These are phyloP conservation scores for Alnus rubra DNA, from an alignment of 306 rosid genomes.

Conservation along the genomic window DNA sequence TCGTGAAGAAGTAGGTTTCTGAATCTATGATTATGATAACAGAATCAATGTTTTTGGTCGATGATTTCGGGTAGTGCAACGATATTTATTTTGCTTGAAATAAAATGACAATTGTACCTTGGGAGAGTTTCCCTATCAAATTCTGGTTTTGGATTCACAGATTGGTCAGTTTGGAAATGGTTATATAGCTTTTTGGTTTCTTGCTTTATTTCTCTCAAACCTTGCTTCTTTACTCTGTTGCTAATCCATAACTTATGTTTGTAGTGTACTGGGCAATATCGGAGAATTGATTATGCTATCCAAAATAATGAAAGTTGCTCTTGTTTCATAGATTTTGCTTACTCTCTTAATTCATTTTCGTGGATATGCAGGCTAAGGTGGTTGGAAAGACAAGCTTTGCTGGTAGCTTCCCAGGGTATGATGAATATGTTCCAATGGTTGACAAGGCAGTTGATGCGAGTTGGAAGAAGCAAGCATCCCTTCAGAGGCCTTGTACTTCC, in stretches of 20 bases:
- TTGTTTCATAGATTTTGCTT: slow-evolving; percentile 17
- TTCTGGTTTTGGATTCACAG: neutral
- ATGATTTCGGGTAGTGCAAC: neutral
- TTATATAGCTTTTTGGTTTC: neutral
- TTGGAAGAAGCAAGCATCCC: slow-evolving; percentile 71
- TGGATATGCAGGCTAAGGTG: slow-evolving; percentile 58
- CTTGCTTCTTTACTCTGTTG: neutral
- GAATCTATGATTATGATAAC: neutral
- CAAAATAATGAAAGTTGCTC: slow-evolving; percentile 11
- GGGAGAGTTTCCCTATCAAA: neutral
- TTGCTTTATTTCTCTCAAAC: neutral
- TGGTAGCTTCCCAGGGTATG: slow-evolving; percentile 70
- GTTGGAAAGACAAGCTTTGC: slow-evolving; percentile 68
- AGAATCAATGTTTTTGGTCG: neutral
- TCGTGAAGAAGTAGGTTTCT: slow-evolving; percentile 84
- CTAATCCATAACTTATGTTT: neutral
- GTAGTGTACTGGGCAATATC: neutral
- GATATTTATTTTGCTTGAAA: neutral
- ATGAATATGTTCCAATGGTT: slow-evolving; percentile 94
- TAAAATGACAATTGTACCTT: neutral
- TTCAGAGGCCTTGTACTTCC: slow-evolving; percentile 51
- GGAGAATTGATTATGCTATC: neutral
- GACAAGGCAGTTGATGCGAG: slow-evolving; percentile 91
- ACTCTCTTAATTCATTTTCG: slow-evolving; percentile 1
- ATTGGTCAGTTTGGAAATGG: neutral